These are phyloP conservation scores for Pisolithus thermaeus DNA, from an alignment of 1,284 basidiomycete genomes.

Conservation along the genomic window DNA sequence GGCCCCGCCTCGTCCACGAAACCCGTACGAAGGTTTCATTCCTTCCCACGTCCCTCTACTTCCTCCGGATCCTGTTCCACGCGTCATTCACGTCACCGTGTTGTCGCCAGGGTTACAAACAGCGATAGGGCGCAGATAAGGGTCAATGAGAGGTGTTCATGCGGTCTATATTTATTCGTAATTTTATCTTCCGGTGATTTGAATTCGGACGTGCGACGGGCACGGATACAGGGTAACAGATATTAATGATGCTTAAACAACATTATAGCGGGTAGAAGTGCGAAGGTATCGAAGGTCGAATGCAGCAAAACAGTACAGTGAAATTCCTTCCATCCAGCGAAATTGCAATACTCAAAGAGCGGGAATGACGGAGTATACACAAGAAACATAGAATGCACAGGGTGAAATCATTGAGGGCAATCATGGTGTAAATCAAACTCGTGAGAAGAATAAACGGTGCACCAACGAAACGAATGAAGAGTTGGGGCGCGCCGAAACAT, in stretches of 20 bases:
- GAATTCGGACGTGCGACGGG: background rate
- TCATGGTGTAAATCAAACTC: slow-evolving; percentile 1
- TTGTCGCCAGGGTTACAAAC: background rate
- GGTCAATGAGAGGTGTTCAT: background rate
- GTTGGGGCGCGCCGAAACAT: background rate
- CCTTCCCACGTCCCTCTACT: slow-evolving; percentile 1
- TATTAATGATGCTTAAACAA: slow-evolving; percentile 31
- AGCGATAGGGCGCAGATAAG: background rate
- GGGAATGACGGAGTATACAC: slow-evolving; percentile 6
- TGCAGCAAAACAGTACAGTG: slow-evolving; percentile 27
- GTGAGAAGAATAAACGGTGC: slow-evolving; percentile 13
- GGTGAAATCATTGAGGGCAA: background rate
- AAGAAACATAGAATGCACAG: background rate
- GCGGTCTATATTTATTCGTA: too few relatives aligned
- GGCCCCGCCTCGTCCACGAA: slow-evolving; percentile 1
- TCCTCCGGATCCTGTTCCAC: background rate
- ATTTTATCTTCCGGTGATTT: too few relatives aligned
- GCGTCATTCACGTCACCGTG: background rate
- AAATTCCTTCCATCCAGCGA: slow-evolving; percentile 20
- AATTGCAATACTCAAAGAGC: background rate
- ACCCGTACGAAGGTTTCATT: slow-evolving; percentile 8
- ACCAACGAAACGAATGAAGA: slow-evolving; percentile 6
- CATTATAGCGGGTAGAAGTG: slow-evolving; percentile 22
- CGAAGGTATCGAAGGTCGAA: slow-evolving; percentile 15
- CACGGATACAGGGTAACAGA: slow-evolving; percentile 16